Evolutionary conservation across 495 filamentous ascomycete species (phyloP).

Genomic region (Darksidea phi): DNA sequence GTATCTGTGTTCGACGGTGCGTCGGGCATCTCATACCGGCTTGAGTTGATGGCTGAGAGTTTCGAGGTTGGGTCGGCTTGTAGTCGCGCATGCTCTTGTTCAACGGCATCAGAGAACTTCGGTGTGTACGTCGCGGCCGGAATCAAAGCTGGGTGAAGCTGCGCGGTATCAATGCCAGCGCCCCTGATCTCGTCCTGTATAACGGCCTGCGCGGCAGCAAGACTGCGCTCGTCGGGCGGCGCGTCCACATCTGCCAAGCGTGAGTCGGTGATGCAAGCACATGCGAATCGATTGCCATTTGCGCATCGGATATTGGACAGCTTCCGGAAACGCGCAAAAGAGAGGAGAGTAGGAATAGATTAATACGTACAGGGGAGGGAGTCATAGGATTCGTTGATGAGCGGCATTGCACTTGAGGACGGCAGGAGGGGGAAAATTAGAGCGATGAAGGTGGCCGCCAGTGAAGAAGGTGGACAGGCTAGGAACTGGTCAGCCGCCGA

Average conservation of each 20-base stretch:
- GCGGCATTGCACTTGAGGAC: constrained; percentile 52
- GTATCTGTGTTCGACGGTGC: constrained; percentile 37
- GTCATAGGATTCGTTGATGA: constrained; percentile 72
- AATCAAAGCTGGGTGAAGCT: constrained; percentile 47
- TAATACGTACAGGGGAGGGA: constrained; percentile 72
- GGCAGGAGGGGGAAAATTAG: constrained; percentile 18
- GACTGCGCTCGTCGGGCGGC: constrained; percentile 69
- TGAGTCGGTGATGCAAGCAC: neutral
- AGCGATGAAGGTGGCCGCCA: constrained; percentile 3
- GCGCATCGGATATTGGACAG: constrained; percentile 32
- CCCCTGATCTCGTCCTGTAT: constrained; percentile 60
- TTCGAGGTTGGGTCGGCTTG: constrained; percentile 49
- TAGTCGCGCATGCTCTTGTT: constrained; percentile 62
- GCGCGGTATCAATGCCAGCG: constrained; percentile 46
- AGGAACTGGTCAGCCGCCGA: constrained; percentile 1
- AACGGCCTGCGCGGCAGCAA: constrained; percentile 54
- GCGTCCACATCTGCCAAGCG: constrained; percentile 33
- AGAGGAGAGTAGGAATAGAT: constrained; percentile 12
- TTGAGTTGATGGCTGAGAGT: constrained; percentile 65
- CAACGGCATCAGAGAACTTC: constrained; percentile 60
- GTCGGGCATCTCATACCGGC: constrained; percentile 73
- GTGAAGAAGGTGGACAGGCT: constrained; percentile 27
- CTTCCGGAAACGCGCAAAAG: constrained; percentile 3
- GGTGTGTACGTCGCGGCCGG: constrained; percentile 40
- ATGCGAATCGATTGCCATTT: neutral